These are phyloP conservation scores for Pittosporum tobira DNA, from an alignment of 129 eudicot genomes.

Conservation along the genomic window DNA sequence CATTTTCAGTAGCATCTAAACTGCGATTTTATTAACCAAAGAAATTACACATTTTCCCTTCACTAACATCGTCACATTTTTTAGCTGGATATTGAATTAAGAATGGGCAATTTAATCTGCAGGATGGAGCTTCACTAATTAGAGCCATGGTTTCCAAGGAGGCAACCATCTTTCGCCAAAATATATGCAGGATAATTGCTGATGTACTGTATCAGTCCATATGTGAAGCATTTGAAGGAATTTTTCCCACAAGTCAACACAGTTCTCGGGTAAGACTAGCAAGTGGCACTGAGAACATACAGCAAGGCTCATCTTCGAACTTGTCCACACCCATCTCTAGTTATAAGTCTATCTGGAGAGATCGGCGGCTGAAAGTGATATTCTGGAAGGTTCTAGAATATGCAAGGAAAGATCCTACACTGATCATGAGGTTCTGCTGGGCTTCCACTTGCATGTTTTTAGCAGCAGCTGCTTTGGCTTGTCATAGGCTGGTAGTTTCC, in stretches of 20 bases:
- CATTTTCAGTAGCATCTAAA: neutral
- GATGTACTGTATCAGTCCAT: slow-evolving; percentile 50
- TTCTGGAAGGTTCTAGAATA: slow-evolving; percentile 46
- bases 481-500: slow-evolving; percentile 46
- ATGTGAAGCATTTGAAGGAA: slow-evolving; percentile 24
- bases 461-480: slow-evolving; percentile 61
- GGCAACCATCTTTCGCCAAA: slow-evolving; percentile 55
- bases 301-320: slow-evolving; percentile 1
- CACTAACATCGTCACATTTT: neutral
- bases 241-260: slow-evolving; percentile 12
- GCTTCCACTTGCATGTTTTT: slow-evolving; percentile 39
- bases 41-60: no score
- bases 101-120: slow-evolving; percentile 14
- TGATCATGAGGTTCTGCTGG: slow-evolving; percentile 58
- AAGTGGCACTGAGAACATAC: slow-evolving; percentile 10
- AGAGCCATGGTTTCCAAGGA: slow-evolving; percentile 62
- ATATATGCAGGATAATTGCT: slow-evolving; percentile 49
- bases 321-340: slow-evolving; percentile 13
- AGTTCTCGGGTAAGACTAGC: slow-evolving; percentile 16
- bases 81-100: neutral
- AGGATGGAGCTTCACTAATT: slow-evolving; percentile 84
- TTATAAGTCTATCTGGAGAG: slow-evolving; percentile 37
- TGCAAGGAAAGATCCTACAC: slow-evolving; percentile 44
- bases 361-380: slow-evolving; percentile 71
- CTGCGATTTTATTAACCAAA: no score